These are phyloP conservation scores for Pythium graminicola DNA, from an alignment of 352 stramenopile species.

Conservation along the genomic window DNA sequence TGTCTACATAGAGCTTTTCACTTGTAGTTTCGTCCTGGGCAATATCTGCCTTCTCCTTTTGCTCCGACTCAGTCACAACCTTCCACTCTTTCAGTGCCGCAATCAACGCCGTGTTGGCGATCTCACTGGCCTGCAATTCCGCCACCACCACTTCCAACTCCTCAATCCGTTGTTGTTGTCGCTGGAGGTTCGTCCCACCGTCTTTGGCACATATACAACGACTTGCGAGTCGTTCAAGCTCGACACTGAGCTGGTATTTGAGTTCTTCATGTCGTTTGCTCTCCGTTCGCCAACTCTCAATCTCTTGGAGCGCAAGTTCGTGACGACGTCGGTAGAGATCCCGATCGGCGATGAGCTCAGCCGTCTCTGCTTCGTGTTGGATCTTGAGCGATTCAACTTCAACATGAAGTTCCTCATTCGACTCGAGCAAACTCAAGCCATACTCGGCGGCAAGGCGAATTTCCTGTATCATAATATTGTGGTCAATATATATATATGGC, in stretches of 20 bases:
- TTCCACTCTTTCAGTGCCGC: slow-evolving; percentile 37
- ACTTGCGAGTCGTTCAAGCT: slow-evolving; percentile 49
- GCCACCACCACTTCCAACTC: slow-evolving; percentile 35
- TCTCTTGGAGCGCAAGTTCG: slow-evolving; percentile 52
- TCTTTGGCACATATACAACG: slow-evolving; percentile 35
- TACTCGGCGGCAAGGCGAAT: slow-evolving; percentile 71
- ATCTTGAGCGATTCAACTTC: slow-evolving; percentile 67
- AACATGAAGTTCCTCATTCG: slow-evolving; percentile 71
- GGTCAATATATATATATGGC: neutral
- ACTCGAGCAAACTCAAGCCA: slow-evolving; percentile 61
- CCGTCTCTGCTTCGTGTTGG: slow-evolving; percentile 53
- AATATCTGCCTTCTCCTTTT: slow-evolving; percentile 28
- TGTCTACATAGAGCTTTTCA: slow-evolving; percentile 35
- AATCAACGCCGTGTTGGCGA: slow-evolving; percentile 37
- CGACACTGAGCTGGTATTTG: slow-evolving; percentile 42
- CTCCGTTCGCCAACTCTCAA: slow-evolving; percentile 65
- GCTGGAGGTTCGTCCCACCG: slow-evolving; percentile 3
- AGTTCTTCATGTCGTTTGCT: slow-evolving; percentile 53
- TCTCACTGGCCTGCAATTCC: slow-evolving; percentile 27
- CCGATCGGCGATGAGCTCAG: slow-evolving; percentile 56
- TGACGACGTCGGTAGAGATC: slow-evolving; percentile 55
- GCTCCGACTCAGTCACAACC: slow-evolving; percentile 30
- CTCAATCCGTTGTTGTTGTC: slow-evolving; percentile 32
- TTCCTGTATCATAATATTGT: slow-evolving; percentile 33
- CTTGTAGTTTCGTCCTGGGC: slow-evolving; percentile 28